Evolutionary conservation across 805 yeast species (phyloP).

Genomic region (Schizosaccharomyces cryophilus): DNA sequence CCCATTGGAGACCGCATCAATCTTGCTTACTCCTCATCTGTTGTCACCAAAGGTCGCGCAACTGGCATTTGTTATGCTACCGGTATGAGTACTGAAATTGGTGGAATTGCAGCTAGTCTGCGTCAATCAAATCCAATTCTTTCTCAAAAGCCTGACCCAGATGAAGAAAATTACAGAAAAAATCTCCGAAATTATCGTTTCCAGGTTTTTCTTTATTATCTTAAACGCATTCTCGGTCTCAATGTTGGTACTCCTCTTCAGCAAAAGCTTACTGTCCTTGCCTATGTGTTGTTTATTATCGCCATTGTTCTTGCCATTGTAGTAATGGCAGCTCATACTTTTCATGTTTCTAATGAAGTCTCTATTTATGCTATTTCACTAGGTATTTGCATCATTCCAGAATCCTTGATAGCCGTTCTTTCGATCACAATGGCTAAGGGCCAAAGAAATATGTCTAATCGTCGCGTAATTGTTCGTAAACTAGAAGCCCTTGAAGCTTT

Average conservation of each 20-base stretch:
- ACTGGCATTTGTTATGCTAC: conserved; percentile 41
- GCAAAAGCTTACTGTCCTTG: conserved; percentile 49
- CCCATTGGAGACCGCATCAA: conserved; percentile 56
- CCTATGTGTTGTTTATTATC: conserved; percentile 40
- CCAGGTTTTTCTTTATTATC: conserved; percentile 15
- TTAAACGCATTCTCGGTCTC: conserved; percentile 51
- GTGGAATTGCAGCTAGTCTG: conserved; percentile 41
- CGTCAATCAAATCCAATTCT: conserved; percentile 20
- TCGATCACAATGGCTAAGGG: conserved; percentile 76
- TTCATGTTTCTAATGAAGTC: conserved; percentile 51
- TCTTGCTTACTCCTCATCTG: conserved; percentile 44
- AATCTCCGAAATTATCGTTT: background rate
- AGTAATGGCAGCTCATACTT: conserved; percentile 64
- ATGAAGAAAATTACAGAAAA: conserved; percentile 10
- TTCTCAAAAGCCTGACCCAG: conserved; percentile 21
- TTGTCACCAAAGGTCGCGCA: conserved; percentile 54
- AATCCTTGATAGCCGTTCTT: conserved; percentile 52
- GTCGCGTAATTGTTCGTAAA: conserved; percentile 50
- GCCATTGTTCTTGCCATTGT: conserved; percentile 74
- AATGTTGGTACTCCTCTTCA: conserved; percentile 65
- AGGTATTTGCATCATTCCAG: conserved; percentile 60
- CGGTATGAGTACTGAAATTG: conserved; percentile 53
- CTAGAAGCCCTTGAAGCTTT: conserved; percentile 56
- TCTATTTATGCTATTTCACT: conserved; percentile 79
- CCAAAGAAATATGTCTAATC: conserved; percentile 43